These are phyloP conservation scores for Paramecium pentaurelia DNA, from an alignment of 73 alveolate species.

Conservation along the genomic window DNA sequence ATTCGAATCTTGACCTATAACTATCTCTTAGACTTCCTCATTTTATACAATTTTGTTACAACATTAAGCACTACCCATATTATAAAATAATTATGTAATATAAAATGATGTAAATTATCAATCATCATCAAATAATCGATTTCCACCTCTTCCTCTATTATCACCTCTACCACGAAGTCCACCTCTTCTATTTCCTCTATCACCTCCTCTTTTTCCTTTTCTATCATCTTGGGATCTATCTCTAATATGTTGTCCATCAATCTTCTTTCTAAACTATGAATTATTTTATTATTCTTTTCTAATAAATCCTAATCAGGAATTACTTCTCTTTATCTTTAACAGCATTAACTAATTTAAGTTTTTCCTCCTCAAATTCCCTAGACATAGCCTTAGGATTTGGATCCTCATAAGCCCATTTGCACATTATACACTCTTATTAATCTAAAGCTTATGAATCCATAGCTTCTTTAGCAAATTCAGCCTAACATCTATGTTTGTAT, in stretches of 20 bases:
- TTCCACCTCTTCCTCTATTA: constrained; percentile 26
- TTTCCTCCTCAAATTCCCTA: constrained; percentile 41
- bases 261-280: not conserved
- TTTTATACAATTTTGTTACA: not conserved
- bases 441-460: constrained; percentile 91
- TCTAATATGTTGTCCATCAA: constrained; percentile 1
- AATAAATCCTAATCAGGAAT: not conserved
- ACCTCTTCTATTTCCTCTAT: constrained; percentile 8
- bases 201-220: constrained; percentile 9
- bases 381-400: constrained; percentile 66
- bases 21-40: not conserved
- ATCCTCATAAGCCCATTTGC: constrained; percentile 94
- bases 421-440: constrained; percentile 86
- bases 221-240: constrained; percentile 22
- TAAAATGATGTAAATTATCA: constrained; percentile 18
- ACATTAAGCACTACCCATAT: not conserved
- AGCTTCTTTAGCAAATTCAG: constrained; percentile 99
- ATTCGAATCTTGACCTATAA: not conserved
- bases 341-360: constrained; percentile 33
- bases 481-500: constrained; percentile 93
- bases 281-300: not conserved
- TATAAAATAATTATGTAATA: not conserved
- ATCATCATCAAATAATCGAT: constrained; percentile 38
- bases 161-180: not conserved
- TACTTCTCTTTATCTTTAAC: constrained; percentile 32